Conservation (phyloP, 2,329 filamentous ascomycete genomes). For the Fusarium redolens region DNA sequence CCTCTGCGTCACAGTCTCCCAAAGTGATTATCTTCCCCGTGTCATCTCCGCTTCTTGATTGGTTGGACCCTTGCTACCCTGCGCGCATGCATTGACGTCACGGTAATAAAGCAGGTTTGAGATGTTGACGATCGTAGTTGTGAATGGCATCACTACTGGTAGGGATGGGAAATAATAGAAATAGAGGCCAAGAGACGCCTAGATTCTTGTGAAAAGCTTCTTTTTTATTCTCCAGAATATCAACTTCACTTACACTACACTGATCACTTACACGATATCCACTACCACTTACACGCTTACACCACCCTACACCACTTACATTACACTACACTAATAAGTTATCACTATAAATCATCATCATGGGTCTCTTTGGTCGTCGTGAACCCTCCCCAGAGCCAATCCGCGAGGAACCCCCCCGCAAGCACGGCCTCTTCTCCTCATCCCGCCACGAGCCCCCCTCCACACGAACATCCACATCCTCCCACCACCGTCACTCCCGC, state of each 20-base stretch:
- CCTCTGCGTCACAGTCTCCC: too few relatives aligned
- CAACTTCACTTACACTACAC: background rate
- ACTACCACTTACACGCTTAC: background rate
- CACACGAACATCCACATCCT: slow-evolving; percentile 42
- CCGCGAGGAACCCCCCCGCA: slow-evolving; percentile 42
- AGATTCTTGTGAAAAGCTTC: slow-evolving; percentile 18
- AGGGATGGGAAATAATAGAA: background rate
- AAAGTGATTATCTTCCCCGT: too few relatives aligned
- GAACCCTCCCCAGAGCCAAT: slow-evolving; percentile 50
- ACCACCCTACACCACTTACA: background rate
- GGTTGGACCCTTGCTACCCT: slow-evolving; percentile 24
- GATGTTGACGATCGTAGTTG: slow-evolving; percentile 4
- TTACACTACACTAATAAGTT: background rate
- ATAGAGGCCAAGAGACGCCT: slow-evolving; percentile 35
- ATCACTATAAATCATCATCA: slow-evolving; percentile 32
- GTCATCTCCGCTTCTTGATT: slow-evolving; percentile 27
- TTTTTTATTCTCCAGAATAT: slow-evolving; percentile 11
- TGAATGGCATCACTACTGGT: background rate
- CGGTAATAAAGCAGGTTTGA: slow-evolving; percentile 33
- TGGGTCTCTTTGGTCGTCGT: slow-evolving; percentile 49
- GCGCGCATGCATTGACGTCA: slow-evolving; percentile 33
- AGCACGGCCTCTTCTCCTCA: slow-evolving; percentile 52
- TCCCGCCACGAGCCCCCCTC: slow-evolving; percentile 45
- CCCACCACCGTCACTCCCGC: slow-evolving; percentile 14
- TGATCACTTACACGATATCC: background rate